These are phyloP conservation scores for Corrigiola litoralis DNA, from an alignment of 179 eudicot species.

Conservation along the genomic window DNA sequence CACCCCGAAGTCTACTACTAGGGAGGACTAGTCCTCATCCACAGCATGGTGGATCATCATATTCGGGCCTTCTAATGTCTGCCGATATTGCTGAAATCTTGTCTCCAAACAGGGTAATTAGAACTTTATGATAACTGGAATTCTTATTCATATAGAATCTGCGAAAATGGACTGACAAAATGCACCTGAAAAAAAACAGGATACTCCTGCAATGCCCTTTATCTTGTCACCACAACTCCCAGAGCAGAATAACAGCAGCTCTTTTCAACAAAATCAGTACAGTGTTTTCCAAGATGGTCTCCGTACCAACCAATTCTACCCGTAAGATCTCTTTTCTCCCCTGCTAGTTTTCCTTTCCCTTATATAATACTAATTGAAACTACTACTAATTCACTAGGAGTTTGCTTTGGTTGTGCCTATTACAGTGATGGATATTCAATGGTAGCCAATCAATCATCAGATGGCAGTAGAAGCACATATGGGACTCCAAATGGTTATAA, in stretches of 20 bases:
- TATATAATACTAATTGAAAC: not conserved
- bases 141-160: not conserved
- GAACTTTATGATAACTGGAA: not conserved
- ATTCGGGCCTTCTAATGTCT: conserved; percentile 17
- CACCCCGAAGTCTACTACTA: not conserved
- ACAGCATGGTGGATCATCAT: conserved; percentile 13
- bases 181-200: not conserved
- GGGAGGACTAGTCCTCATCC: conserved; percentile 7
- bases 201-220: not conserved
- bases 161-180: not conserved
- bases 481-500: not conserved
- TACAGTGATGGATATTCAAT: conserved; percentile 12
- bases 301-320: conserved; percentile 2
- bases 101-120: conserved; percentile 12
- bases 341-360: too few species aligned
- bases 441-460: conserved; percentile 1
- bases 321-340: conserved; percentile 6
- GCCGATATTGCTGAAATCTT: not conserved
- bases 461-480: not conserved
- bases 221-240: not conserved
- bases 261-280: conserved; percentile 1
- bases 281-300: conserved; percentile 2
- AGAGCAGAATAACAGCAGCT: conserved; percentile 4
- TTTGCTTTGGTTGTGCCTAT: not conserved
- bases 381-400: not conserved